Percentiles rank a stretch among this genome's conserved stretches.
Evolutionary conservation across 2,329 filamentous ascomycete species (phyloP).

Genomic region (Volutella citrinella): DNA sequence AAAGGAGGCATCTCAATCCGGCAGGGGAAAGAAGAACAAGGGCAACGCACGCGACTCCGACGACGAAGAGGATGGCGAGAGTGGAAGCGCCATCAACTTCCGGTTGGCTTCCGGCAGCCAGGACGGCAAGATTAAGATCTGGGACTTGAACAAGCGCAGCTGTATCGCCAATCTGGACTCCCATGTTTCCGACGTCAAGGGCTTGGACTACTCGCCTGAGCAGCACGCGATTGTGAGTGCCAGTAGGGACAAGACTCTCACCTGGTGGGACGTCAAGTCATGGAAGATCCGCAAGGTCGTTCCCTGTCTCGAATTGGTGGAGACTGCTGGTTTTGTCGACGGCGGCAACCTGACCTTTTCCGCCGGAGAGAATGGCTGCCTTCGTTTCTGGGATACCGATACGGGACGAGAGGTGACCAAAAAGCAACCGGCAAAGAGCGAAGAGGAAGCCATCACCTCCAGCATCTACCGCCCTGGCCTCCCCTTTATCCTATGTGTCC

Average conservation of each 20-base stretch:
- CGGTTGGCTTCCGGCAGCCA: conserved; percentile 88
- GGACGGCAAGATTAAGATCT: conserved; percentile 87
- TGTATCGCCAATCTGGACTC: conserved; percentile 78
- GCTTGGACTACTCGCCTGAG: conserved; percentile 73
- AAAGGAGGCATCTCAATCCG: conserved; percentile 18
- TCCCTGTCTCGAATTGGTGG: conserved; percentile 80
- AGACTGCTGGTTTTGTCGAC: conserved; percentile 76
- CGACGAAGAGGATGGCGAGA: conserved; percentile 38
- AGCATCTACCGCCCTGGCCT: conserved; percentile 64
- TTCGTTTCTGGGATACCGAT: conserved; percentile 80
- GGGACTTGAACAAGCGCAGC: conserved; percentile 83
- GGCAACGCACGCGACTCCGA: conserved; percentile 34
- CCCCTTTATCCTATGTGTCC: conserved; percentile 74
- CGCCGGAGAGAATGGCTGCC: conserved; percentile 76
- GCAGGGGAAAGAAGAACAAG: conserved; percentile 35
- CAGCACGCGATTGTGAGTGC: conserved; percentile 78
- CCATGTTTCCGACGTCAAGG: conserved; percentile 92
- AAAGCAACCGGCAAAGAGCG: conserved; percentile 61
- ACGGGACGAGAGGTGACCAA: conserved; percentile 75
- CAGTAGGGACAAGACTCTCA: conserved; percentile 89
- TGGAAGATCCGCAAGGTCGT: conserved; percentile 83
- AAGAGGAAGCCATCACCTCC: conserved; percentile 67
- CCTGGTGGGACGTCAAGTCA: conserved; percentile 81
- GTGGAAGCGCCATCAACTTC: conserved; percentile 56
- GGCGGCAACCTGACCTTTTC: conserved; percentile 73